Percentiles rank a stretch among this genome's conserved stretches.
Evolutionary conservation across 352 stramenopile genomes (phyloP).

Genomic region (Blastocystis sp.): DNA sequence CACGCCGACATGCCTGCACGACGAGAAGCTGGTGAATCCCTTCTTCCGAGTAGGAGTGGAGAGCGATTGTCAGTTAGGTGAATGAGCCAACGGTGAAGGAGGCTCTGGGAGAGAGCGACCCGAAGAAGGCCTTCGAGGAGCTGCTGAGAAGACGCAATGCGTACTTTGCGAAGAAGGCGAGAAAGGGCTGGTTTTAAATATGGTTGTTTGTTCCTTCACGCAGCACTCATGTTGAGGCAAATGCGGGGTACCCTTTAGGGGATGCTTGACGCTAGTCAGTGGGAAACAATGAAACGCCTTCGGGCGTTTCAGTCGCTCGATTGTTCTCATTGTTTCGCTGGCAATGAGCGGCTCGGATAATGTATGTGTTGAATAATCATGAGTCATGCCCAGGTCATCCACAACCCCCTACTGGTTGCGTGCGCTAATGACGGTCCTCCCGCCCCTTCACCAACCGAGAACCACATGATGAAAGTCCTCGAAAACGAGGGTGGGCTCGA

Average conservation of each 20-base stretch:
- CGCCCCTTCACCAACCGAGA: not conserved
- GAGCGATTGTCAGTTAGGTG: not conserved
- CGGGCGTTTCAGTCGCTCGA: no score
- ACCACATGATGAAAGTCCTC: conserved; percentile 15
- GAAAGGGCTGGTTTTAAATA: not conserved
- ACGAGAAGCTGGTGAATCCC: conserved; percentile 68
- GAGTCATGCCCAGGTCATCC: not conserved
- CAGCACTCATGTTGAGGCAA: no score
- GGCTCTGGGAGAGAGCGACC: conserved; percentile 29
- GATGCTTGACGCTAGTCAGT: no score
- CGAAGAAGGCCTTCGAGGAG: conserved; percentile 41
- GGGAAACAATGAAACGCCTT: no score
- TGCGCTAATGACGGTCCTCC: not conserved
- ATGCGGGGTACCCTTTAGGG: no score
- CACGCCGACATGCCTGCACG: conserved; percentile 62
- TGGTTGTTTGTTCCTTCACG: no score
- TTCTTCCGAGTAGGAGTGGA: conserved; percentile 37
- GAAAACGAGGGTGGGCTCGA: not conserved
- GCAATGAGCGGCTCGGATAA: no score
- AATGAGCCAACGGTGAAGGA: conserved; percentile 34
- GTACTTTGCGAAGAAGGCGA: conserved; percentile 39
- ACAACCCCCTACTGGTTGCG: conserved; percentile 10
- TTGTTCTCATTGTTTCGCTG: no score
- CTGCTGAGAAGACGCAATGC: conserved; percentile 47
- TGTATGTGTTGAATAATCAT: no score